Conservation (phyloP, 768 basidiomycete genomes). For the Leccinum boreale region DNA sequence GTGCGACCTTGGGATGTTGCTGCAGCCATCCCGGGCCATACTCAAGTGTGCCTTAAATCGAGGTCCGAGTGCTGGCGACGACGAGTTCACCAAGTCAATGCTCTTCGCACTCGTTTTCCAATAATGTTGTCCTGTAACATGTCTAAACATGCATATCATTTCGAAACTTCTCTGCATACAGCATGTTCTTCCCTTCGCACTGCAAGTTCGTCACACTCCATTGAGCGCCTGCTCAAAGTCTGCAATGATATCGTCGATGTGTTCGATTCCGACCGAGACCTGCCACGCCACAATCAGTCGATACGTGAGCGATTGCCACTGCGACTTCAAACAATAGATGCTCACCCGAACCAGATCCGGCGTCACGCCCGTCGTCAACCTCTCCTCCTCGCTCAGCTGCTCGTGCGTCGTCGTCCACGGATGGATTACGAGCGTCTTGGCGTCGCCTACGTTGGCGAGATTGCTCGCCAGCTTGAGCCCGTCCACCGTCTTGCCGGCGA, state of each 20-base stretch:
- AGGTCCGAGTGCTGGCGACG: too few species aligned
- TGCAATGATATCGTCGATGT: slow-evolving; percentile 44
- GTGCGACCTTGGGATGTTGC: too few species aligned
- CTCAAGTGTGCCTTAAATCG: too few species aligned
- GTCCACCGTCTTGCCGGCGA: slow-evolving; percentile 64
- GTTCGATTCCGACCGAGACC: slow-evolving; percentile 46
- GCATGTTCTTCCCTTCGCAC: background rate
- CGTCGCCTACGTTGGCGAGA: slow-evolving; percentile 69
- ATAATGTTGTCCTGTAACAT: too few species aligned
- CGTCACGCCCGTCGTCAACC: slow-evolving; percentile 47
- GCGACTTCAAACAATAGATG: background rate
- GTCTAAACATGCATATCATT: background rate
- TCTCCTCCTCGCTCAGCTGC: slow-evolving; percentile 50
- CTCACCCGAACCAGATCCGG: slow-evolving; percentile 56
- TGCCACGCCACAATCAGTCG: slow-evolving; percentile 4
- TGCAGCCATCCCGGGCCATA: too few species aligned
- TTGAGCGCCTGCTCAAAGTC: slow-evolving; percentile 43
- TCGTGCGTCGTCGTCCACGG: slow-evolving; percentile 59
- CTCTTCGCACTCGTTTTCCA: too few species aligned
- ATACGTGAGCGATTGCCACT: background rate
- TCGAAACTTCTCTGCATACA: background rate
- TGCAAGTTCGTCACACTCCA: background rate
- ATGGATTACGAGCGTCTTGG: slow-evolving; percentile 62
- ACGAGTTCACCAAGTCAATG: too few species aligned
- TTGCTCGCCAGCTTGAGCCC: slow-evolving; percentile 66